Conservation (phyloP, 768 basidiomycete genomes). For the Pholiota molesta region DNA sequence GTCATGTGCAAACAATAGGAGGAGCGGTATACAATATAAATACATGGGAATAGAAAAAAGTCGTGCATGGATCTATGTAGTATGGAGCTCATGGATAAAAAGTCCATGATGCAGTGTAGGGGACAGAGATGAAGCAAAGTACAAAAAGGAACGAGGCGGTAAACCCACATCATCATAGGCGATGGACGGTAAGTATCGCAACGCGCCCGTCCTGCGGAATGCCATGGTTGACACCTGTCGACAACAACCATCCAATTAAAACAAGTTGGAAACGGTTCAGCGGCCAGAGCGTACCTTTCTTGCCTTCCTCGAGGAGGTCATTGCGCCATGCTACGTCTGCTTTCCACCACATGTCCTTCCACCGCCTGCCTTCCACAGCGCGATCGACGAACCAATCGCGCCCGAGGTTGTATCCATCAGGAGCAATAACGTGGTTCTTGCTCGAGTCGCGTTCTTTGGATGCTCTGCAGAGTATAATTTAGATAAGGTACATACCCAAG, state of each 20-base stretch:
- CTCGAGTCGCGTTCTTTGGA: conserved; percentile 75
- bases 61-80: neutral
- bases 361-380: conserved; percentile 61
- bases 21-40: neutral
- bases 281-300: conserved; percentile 48
- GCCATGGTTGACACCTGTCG: conserved; percentile 74
- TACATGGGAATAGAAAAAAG: conserved; percentile 7
- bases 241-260: conserved; percentile 1
- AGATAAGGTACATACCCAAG: neutral
- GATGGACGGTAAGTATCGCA: conserved; percentile 73
- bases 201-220: conserved; percentile 82
- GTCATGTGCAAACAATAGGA: neutral
- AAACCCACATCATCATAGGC: conserved; percentile 27
- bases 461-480: conserved; percentile 42
- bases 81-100: neutral
- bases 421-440: conserved; percentile 72
- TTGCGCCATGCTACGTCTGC: conserved; percentile 78
- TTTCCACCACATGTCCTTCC: conserved; percentile 72
- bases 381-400: conserved; percentile 76
- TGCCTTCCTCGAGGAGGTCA: conserved; percentile 71
- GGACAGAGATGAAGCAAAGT: neutral
- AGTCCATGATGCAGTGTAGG: neutral
- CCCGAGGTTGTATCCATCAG: conserved; percentile 81
- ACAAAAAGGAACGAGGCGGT: neutral
- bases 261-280: neutral